Evolutionary conservation across 1,284 basidiomycete genomes (phyloP).

Genomic region (Schizophyllum commune): DNA sequence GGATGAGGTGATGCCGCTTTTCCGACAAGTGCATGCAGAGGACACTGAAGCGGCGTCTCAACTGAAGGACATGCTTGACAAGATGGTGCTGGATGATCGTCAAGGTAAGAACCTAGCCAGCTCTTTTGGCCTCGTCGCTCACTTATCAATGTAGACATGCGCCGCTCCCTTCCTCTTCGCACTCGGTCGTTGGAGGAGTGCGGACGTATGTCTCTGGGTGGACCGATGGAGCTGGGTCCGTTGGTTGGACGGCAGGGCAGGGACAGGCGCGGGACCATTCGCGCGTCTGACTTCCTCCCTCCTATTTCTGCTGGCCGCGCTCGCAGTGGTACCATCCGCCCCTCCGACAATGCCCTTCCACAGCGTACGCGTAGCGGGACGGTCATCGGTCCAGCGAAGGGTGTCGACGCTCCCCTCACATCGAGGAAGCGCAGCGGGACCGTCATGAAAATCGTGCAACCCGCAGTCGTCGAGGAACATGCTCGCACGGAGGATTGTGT

Average conservation of each 20-base stretch:
- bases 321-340: constrained; percentile 4
- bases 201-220: constrained; percentile 8
- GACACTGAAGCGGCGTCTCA: background rate
- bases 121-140: too few relatives aligned
- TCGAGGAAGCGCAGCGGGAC: constrained; percentile 5
- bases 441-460: constrained; percentile 6
- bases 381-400: constrained; percentile 19
- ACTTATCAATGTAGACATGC: too few relatives aligned
- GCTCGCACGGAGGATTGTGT: constrained; percentile 5
- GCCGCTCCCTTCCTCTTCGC: background rate
- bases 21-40: background rate
- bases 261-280: constrained; percentile 39
- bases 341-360: constrained; percentile 11
- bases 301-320: background rate
- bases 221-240: constrained; percentile 11
- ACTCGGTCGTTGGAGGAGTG: constrained; percentile 16
- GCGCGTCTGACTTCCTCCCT: constrained; percentile 33
- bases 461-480: background rate
- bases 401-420: too few relatives aligned
- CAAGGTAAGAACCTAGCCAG: too few relatives aligned
- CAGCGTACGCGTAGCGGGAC: constrained; percentile 33
- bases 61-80: too few relatives aligned
- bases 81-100: too few relatives aligned
- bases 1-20: constrained; percentile 1
- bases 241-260: constrained; percentile 16